Conservation (phyloP, 306 rosid species). For the Dalbergia cultrata region DNA sequence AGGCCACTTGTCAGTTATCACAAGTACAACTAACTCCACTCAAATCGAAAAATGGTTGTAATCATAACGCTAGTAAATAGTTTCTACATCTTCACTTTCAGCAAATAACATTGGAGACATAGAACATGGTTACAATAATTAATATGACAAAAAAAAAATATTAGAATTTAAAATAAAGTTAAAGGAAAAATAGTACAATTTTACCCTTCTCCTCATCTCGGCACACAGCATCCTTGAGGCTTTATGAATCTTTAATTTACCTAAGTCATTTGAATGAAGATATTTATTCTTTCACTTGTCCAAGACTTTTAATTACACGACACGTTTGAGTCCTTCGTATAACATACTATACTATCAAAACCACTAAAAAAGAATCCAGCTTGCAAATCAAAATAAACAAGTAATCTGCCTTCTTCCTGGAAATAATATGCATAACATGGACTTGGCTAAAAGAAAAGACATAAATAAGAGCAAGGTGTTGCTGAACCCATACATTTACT, state of each 20-base stretch:
- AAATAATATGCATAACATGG: neutral
- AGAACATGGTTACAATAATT: neutral
- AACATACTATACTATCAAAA: neutral
- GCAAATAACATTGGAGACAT: neutral
- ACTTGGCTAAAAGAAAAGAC: neutral
- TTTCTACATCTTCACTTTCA: conserved; percentile 31
- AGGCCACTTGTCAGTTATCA: neutral
- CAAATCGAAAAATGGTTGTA: neutral
- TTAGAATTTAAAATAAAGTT: too few relatives aligned
- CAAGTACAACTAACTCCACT: neutral
- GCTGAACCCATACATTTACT: neutral
- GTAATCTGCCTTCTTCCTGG: conserved; percentile 33
- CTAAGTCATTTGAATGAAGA: neutral
- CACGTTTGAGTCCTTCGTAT: neutral
- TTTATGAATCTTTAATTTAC: neutral
- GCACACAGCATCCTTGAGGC: neutral
- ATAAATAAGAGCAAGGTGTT: neutral
- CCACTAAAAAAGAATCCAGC: neutral
- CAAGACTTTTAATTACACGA: neutral
- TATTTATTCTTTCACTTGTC: neutral
- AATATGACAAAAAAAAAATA: too few relatives aligned
- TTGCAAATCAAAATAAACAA: neutral
- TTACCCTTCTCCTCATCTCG: neutral
- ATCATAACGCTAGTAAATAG: neutral
- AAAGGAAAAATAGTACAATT: too few relatives aligned